A percentile compares a stretch with the other conserved stretches of the same genome.
These are phyloP conservation scores for Globisporangium viniferum DNA, from an alignment of 352 stramenopile genomes.

Conservation along the genomic window DNA sequence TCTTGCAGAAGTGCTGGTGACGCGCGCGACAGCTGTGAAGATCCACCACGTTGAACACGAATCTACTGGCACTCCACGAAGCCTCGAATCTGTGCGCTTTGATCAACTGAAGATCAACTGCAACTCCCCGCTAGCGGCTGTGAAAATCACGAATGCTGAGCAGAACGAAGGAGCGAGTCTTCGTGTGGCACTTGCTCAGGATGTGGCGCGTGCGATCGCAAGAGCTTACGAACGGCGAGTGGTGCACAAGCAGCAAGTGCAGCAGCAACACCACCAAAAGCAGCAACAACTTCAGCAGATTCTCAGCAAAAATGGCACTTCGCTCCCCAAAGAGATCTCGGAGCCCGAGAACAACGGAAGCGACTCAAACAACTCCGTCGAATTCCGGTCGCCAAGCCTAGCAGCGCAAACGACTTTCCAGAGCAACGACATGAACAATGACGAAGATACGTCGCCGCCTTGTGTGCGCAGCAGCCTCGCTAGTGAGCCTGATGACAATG, in stretches of 20 bases:
- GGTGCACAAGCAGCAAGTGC: not conserved
- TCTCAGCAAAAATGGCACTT: not conserved
- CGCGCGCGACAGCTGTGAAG: slow-evolving; percentile 1
- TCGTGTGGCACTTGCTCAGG: slow-evolving; percentile 32
- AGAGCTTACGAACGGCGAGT: slow-evolving; percentile 27
- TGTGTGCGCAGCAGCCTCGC: not conserved
- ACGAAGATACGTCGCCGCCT: not conserved
- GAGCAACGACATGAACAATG: slow-evolving; percentile 25
- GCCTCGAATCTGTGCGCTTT: not conserved
- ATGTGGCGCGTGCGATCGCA: slow-evolving; percentile 41
- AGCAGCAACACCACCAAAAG: not conserved
- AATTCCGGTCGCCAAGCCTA: not conserved
- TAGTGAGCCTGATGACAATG: not conserved
- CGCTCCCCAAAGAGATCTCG: not conserved
- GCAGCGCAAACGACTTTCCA: slow-evolving; percentile 12
- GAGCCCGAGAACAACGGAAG: slow-evolving; percentile 40
- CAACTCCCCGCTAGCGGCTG: not conserved
- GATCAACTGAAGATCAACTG: slow-evolving; percentile 22
- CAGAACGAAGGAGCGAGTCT: slow-evolving; percentile 15
- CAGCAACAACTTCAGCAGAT: slow-evolving; percentile 5
- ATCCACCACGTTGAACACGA: not conserved
- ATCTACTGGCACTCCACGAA: not conserved
- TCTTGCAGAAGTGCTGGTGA: slow-evolving; percentile 43
- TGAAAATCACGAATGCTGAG: slow-evolving; percentile 7
- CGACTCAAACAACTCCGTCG: not conserved